Evolutionary conservation across 345 rosid genomes (phyloP), one percentile per base, ranked within the genome.

Genomic region (Boechera retrofracta): DNA sequence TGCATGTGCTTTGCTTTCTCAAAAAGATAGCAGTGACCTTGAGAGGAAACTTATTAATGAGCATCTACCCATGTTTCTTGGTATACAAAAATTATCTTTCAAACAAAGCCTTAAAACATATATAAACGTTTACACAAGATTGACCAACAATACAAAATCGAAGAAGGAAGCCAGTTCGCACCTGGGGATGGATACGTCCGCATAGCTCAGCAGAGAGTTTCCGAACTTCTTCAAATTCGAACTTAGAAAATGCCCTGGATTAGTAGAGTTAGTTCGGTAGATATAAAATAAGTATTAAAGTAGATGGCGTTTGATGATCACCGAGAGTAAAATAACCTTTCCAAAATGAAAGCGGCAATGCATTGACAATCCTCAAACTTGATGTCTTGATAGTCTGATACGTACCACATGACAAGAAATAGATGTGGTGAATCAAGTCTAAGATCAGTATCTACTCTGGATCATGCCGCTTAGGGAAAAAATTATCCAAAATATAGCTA

Each of bases 151-250:
- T 49, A 44, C 39, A 73, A 73, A 69, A 48, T 73, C 28, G 38
- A 52, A 5, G 49, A 63, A 66, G 59, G 68, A 21, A 82, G 67
- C 11, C 69, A 48, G 63, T 54, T 38, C 56, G 71, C 73, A 91
- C 98, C 84, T 83, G 84, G 42, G 94, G 96, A 85, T 86, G 92
- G 73, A 90, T 81, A 69, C 96, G 98, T 18, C 98, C 98, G 85
- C 89, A 94, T 38, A 94, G 89, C 83, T 94, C 97, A 60, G 98
- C 98, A 45, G 94, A 85, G 62, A 91, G 97, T 83, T 87, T 94
- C 42, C 89, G 74, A 51, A 90, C 94, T 78, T 94, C 97, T 82
- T 91, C 93, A 82, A 84, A 89, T 67, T 94, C 96, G 31, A 71
- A 83, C 76, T 80, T 84, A 66, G 83, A 83, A 85, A 87, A 84